Evolutionary conservation across 1,284 basidiomycete species (phyloP), one percentile per base, ranked within the genome.

Genomic region (Malassezia cuniculi): DNA sequence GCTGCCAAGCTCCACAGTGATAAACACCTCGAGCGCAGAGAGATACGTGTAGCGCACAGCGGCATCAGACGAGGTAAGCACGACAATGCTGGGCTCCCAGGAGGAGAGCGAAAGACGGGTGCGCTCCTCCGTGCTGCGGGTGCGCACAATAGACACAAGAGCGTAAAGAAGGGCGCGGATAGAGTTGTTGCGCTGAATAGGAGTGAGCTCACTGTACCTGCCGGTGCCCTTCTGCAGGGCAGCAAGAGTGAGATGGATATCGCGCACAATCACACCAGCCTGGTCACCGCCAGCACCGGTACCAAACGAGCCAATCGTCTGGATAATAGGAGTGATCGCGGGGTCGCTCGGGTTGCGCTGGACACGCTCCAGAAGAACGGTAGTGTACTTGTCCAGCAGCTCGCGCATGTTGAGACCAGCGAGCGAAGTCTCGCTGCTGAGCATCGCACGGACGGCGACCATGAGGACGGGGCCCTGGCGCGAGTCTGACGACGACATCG

Each of bases 261-360:
- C 87, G 48, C 79, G 79, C 10, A 84, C 79, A 36, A 94, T 78
- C 66, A 94, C 89, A 62, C 85, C 84, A 48, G 90, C 84, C 70
- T 97, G 90, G 64, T 94, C 90, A 31, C 85, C 82, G 65, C 95
- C 94, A 71, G 93, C 90, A 64, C 93, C 85, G 6, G 80, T 78
- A 21, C 82, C 82, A 14, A 95, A 73, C 1, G 85, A 82, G 5
- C 82, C 74, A 39, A 93, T 81, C 58, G 82, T 82, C 41, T 79
- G 74, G 6, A 90, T 80, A 27, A 90, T 69, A 2, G 75, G 70
- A 0, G 79, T 74, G 6, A 93, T 70, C 7, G 86, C 71, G 3
- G 72, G 54, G 55, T 93, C 85, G 14, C 52, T 37, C 5, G 47
- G 46, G 24, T 59, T 45, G 21, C 45, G 42, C 3, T 77, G 72